These are phyloP conservation scores for Pythium aphanidermatum DNA, from an alignment of 352 stramenopile genomes.

Conservation along the genomic window DNA sequence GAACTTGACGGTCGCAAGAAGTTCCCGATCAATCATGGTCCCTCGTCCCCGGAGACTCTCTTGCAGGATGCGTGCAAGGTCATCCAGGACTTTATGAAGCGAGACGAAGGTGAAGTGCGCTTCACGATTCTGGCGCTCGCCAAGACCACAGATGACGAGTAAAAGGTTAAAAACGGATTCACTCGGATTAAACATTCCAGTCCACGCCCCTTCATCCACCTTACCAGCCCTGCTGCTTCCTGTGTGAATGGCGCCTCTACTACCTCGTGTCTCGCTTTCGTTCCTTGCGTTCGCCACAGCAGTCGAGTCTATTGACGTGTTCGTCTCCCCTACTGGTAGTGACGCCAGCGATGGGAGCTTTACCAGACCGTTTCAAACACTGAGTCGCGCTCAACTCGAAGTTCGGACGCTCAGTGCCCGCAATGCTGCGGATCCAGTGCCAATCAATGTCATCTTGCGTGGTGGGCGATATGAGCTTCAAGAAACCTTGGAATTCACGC, in stretches of 20 bases:
- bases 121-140: conserved; percentile 94
- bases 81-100: conserved; percentile 92
- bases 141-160: conserved; percentile 40
- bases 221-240: neutral
- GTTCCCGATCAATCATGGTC: conserved; percentile 91
- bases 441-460: conserved; percentile 60
- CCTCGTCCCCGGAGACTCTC: conserved; percentile 78
- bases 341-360: conserved; percentile 46
- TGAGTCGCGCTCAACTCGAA: conserved; percentile 38
- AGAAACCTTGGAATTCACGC: conserved; percentile 46
- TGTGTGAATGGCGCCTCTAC: neutral
- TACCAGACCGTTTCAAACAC: conserved; percentile 36
- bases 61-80: conserved; percentile 88
- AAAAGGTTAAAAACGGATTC: no score
- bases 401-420: conserved; percentile 24
- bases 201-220: neutral
- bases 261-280: neutral
- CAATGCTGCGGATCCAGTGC: conserved; percentile 5
- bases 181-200: no score
- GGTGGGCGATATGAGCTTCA: conserved; percentile 45
- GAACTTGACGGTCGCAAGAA: conserved; percentile 96
- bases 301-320: conserved; percentile 33
- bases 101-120: conserved; percentile 91
- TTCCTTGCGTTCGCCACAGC: no score
- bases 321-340: conserved; percentile 39